Base-by-base conservation (phyloP, 1,139 yeast species). In the Yamadazyma jaroonii region DNA sequence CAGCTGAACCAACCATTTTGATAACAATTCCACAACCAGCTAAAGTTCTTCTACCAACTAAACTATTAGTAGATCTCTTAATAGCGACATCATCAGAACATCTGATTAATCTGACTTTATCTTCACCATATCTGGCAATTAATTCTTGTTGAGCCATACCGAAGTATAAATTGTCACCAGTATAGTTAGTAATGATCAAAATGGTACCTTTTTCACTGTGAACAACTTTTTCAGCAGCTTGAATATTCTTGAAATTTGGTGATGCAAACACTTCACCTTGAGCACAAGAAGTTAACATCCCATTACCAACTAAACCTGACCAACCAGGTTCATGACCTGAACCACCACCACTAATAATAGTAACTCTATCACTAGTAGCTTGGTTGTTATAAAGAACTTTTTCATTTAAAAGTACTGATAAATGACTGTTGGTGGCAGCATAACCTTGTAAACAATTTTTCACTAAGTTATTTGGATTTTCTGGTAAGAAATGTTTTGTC, bases 41-140 rank as follows among this genome's bases (percentile, higher is more conserved):
- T 37, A 74, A 54, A 3, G 77, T 74, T 44, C 79, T 57, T 39
- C 79, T 62, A 4, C 79, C 79, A 17, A 74, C 77, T 40, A 72
- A 51, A 9, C 62, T 63, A 33, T 71, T 69, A 40, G 64, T 54
- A 22, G 62, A 58, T 41, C 71, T 58, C 10, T 74, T 71, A 33
- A 74, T 74, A 2, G 78, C 66, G 3, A 72, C 78, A 45, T 69
- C 72, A 45, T 72, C 77, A 2, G 75, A 62, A 11, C 68, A 53
- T 38, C 56, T 44, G 32, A 57, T 48, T 20, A 56, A 32, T 15
- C 41, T 43, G 34, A 56, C 49, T 30, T 56, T 54, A 6, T 47
- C 48, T 15, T 42, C 45, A 7, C 58, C 59, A 32, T 48, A 52
- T 17, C 56, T 43, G 12, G 59, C 45, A 35, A 61, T 57, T 33